Evolutionary conservation across 2,329 filamentous ascomycete species (phyloP).

Genomic region (Cercospora sp.): DNA sequence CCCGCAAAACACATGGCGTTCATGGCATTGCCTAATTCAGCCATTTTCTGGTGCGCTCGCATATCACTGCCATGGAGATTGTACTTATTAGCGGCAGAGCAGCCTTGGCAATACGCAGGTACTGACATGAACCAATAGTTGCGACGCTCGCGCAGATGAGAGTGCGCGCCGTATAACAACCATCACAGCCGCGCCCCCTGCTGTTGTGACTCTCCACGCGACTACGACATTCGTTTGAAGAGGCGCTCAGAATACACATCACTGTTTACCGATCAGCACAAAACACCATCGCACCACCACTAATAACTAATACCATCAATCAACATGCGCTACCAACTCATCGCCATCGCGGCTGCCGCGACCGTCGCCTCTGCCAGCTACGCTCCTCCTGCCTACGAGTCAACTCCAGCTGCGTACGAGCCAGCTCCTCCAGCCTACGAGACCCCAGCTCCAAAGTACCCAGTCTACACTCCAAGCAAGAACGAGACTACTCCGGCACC

Average conservation of each 20-base stretch:
- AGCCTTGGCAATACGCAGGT: conserved; percentile 14
- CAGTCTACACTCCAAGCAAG: not conserved
- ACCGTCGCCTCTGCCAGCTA: conserved; percentile 1
- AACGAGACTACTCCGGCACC: not conserved
- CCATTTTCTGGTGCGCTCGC: conserved; percentile 1
- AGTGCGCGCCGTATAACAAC: conserved; percentile 2
- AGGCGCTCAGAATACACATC: not conserved
- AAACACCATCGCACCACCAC: not conserved
- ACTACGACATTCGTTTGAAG: conserved; percentile 15
- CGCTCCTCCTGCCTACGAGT: conserved; percentile 4
- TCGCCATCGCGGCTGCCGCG: conserved; percentile 9
- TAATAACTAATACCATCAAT: conserved; percentile 5
- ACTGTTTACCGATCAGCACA: not conserved
- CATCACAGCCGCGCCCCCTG: not conserved
- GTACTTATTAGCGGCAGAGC: not conserved
- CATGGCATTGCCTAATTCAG: conserved; percentile 9
- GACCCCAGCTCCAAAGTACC: not conserved
- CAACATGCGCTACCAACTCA: conserved; percentile 15
- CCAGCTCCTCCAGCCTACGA: not conserved
- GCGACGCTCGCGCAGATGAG: not conserved
- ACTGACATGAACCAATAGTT: conserved; percentile 8
- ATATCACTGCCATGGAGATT: conserved; percentile 4
- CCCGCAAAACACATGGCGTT: conserved; percentile 4
- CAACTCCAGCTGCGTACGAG: conserved; percentile 8
- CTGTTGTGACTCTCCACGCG: not conserved